Evolutionary conservation across 306 rosid species (phyloP), one percentile per base, ranked within the genome.

Genomic region (Ceratonia siliqua): DNA sequence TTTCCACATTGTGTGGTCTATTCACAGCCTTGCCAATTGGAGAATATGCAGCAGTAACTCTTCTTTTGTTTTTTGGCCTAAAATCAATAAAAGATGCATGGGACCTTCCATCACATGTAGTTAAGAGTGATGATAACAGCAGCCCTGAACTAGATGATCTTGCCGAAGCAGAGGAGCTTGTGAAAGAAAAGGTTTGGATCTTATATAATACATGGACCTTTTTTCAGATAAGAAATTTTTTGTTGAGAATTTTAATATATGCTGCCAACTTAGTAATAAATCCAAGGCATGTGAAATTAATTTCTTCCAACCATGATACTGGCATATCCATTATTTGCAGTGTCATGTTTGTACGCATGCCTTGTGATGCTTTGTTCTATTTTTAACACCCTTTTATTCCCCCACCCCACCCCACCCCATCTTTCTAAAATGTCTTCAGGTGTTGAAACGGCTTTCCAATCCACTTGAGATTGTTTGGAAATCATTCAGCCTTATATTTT

Each of bases 11-110:
- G 66, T 55, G 52, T 70, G 79, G 62, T 82, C 70, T 77, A 38
- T 75, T 36, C 63, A 73, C 89, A 94, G 99, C 99, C 70, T 75
- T 92, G 90, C 97, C 99, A 27, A 87, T 94, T 50, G 99, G 99
- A 86, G 99, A 92, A 81, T 94, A 94, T 79, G 96, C 96, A 25
- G 99, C 97, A 1, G 92, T 92, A 52, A 85, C 99, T 82, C 99
- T 94, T 82, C 89, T 94, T 73, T 79, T 94, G 73, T 90, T 94
- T 86, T 94, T 94, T 2, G 96, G 99, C 76, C 82, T 94, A 67
- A 94, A 92, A 77, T 80, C 99, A 69, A 90, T 94, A 72, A 92
- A 94, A 86, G 97, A 92, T 42, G 95, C 99, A 22, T 90, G 99
- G 99, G 92, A 88, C 79, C 93, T 94, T 79, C 99, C 99, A 36